phyloP scores from a whole-genome alignment of 345 rosid species.

The Gossypium longicalyx region DNA sequence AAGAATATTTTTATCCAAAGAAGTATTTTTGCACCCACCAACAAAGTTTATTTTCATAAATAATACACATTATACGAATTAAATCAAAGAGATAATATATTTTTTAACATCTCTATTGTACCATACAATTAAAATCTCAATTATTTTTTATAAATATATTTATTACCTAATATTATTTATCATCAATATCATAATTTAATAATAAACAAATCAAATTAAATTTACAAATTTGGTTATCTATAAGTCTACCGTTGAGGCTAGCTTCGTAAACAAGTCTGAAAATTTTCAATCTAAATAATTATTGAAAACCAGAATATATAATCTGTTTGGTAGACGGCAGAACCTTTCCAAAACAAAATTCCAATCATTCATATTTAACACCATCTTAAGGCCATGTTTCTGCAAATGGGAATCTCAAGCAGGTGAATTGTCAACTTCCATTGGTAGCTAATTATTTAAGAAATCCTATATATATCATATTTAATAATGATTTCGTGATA shows the following conservation, averaged over 20 bases:
- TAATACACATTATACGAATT: too few species aligned
- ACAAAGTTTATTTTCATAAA: not conserved
- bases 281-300: not conserved
- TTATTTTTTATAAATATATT: too few species aligned
- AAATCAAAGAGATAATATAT: too few species aligned
- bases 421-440: conserved; percentile 12
- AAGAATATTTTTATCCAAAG: too few species aligned
- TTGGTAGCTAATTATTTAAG: conserved; percentile 4
- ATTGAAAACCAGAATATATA: not conserved
- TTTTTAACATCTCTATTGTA: too few species aligned
- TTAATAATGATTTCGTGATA: conserved; percentile 31
- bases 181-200: too few species aligned
- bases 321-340: not conserved
- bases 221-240: not conserved
- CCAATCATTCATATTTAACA: not conserved
- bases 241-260: not conserved
- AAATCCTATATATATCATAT: not conserved
- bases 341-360: not conserved
- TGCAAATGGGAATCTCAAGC: not conserved
- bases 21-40: not conserved
- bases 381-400: not conserved
- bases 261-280: not conserved
- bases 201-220: not conserved
- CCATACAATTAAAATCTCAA: too few species aligned
- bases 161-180: too few species aligned